phyloP scores from a whole-genome alignment of 345 rosid species.

The Raphanus raphanistrum region DNA sequence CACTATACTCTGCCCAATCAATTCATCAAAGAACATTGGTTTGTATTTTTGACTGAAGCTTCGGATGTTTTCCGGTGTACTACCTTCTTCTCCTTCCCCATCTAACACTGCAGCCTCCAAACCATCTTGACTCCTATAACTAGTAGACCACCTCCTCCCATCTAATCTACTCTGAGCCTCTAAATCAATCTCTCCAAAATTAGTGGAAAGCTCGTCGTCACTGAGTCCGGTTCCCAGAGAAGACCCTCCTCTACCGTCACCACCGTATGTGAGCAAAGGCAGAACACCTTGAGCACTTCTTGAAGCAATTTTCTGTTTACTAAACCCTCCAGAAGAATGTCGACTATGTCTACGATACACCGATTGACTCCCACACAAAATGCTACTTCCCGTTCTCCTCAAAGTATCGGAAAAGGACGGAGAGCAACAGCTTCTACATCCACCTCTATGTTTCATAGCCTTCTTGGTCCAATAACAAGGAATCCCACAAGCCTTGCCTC shows the following conservation, averaged over 20 bases:
- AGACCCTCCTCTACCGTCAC: conserved; percentile 71
- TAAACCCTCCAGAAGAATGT: conserved; percentile 47
- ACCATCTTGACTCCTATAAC: conserved; percentile 88
- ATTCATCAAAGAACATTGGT: conserved; percentile 78
- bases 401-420: conserved; percentile 88
- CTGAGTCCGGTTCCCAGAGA: conserved; percentile 69
- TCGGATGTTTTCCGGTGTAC: conserved; percentile 56
- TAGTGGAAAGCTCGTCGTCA: conserved; percentile 93
- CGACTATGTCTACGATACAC: conserved; percentile 52
- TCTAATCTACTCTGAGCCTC: conserved; percentile 99
- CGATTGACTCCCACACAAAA: conserved; percentile 69
- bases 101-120: conserved; percentile 58
- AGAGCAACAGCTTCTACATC: conserved; percentile 77
- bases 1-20: conserved; percentile 89
- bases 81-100: conserved; percentile 70
- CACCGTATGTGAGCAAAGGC: conserved; percentile 69
- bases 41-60: conserved; percentile 88
- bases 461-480: conserved; percentile 94
- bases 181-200: conserved; percentile 86
- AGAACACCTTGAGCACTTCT: conserved; percentile 75
- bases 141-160: conserved; percentile 92
- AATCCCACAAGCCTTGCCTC: conserved; percentile 88
- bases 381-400: conserved; percentile 85
- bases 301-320: conserved; percentile 52
- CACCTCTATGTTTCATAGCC: conserved; percentile 69